Evolutionary conservation across 768 basidiomycete genomes (phyloP).

Genomic region (Hericium coralloides): DNA sequence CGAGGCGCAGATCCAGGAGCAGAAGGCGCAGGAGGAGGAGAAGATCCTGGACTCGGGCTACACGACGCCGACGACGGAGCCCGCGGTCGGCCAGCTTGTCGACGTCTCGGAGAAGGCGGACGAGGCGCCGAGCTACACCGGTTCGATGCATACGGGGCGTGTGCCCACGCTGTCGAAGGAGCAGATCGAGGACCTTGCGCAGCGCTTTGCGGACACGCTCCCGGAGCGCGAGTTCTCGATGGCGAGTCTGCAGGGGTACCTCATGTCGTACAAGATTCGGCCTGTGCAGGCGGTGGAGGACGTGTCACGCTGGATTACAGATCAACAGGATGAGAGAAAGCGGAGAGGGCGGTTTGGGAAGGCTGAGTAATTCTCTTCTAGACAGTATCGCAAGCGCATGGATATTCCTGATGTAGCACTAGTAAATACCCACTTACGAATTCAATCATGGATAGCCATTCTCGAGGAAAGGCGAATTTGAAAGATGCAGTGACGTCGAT

Average conservation of each 20-base stretch:
- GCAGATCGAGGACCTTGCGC: slow-evolving; percentile 39
- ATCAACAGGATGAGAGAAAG: slow-evolving; percentile 26
- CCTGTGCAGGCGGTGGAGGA: slow-evolving; percentile 47
- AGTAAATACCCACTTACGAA: too few relatives aligned
- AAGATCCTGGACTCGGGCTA: slow-evolving; percentile 11
- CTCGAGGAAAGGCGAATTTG: too few relatives aligned
- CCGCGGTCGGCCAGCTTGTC: not conserved
- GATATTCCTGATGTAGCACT: too few relatives aligned
- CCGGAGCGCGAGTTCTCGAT: slow-evolving; percentile 36
- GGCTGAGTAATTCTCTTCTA: not conserved
- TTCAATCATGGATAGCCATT: too few relatives aligned
- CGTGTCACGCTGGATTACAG: slow-evolving; percentile 39
- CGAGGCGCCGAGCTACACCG: not conserved
- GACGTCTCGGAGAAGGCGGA: not conserved
- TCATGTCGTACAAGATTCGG: slow-evolving; percentile 59
- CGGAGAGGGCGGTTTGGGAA: not conserved
- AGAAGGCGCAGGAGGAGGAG: slow-evolving; percentile 18
- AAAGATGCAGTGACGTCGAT: too few relatives aligned
- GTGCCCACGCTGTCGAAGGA: slow-evolving; percentile 32
- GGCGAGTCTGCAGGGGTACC: slow-evolving; percentile 43
- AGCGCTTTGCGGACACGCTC: slow-evolving; percentile 44
- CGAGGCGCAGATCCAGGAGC: slow-evolving; percentile 15
- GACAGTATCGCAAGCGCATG: too few relatives aligned
- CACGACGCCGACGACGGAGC: slow-evolving; percentile 7
- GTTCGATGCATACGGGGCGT: slow-evolving; percentile 2